These are phyloP conservation scores for Conticribra weissflogii DNA, from an alignment of 108 stramenopile genomes.

Conservation along the genomic window DNA sequence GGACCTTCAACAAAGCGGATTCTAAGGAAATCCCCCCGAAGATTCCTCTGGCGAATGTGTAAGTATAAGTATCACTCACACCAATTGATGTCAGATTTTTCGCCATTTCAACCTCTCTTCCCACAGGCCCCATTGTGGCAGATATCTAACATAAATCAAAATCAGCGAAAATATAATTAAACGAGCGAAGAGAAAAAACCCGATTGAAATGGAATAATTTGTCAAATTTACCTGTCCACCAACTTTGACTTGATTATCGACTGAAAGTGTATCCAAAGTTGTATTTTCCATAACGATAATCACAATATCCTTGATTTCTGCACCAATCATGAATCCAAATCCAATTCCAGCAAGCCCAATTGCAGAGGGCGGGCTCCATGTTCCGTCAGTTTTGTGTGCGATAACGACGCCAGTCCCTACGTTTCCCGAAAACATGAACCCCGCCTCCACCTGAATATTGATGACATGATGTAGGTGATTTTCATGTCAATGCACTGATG, in stretches of 20 bases:
- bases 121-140: slow-evolving; percentile 43
- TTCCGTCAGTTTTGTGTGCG: slow-evolving; percentile 53
- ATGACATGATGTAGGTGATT: too few relatives aligned
- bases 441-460: slow-evolving; percentile 54
- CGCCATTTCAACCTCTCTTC: slow-evolving; percentile 38
- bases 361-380: slow-evolving; percentile 79
- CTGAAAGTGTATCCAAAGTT: slow-evolving; percentile 31
- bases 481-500: neutral
- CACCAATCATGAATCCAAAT: slow-evolving; percentile 63
- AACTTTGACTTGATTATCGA: slow-evolving; percentile 36
- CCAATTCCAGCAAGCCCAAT: slow-evolving; percentile 64
- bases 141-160: too few relatives aligned
- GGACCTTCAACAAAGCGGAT: slow-evolving; percentile 62
- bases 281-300: slow-evolving; percentile 42
- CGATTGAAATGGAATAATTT: neutral
- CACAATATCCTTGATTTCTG: slow-evolving; percentile 76
- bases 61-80: slow-evolving; percentile 37
- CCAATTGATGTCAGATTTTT: slow-evolving; percentile 27
- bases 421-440: slow-evolving; percentile 71
- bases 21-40: slow-evolving; percentile 74
- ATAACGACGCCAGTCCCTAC: slow-evolving; percentile 77
- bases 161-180: too few relatives aligned
- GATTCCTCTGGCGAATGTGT: slow-evolving; percentile 67
- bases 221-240: slow-evolving; percentile 36
- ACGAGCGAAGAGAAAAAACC: too few relatives aligned